These are phyloP conservation scores for Citrus unshiu DNA, from an alignment of 345 rosid species.

Conservation along the genomic window DNA sequence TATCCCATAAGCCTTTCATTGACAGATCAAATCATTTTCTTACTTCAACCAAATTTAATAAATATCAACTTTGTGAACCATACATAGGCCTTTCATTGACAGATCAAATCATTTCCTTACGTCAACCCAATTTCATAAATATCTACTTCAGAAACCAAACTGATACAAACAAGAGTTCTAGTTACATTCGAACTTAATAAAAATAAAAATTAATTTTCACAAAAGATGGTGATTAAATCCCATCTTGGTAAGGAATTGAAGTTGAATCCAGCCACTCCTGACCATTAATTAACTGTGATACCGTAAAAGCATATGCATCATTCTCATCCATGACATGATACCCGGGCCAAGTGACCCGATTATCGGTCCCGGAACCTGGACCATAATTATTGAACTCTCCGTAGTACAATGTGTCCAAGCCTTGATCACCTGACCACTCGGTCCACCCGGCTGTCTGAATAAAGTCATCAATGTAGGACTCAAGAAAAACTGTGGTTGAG, in stretches of 20 bases:
- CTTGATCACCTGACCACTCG: constrained; percentile 44
- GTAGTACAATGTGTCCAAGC: constrained; percentile 54
- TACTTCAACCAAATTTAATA: not conserved
- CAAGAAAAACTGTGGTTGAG: constrained; percentile 57
- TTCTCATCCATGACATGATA: constrained; percentile 61
- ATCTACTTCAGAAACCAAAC: too few relatives aligned
- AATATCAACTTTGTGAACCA: not conserved
- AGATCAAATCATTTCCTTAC: not conserved
- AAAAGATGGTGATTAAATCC: constrained; percentile 30
- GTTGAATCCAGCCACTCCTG: constrained; percentile 80
- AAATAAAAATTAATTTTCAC: not conserved
- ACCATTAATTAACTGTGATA: constrained; percentile 62
- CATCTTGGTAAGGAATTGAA: constrained; percentile 68
- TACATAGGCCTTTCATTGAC: too few relatives aligned
- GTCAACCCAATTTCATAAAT: not conserved
- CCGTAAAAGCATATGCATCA: constrained; percentile 63
- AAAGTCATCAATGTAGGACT: constrained; percentile 64
- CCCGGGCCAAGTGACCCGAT: constrained; percentile 71
- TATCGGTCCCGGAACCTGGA: constrained; percentile 57
- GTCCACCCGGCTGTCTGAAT: constrained; percentile 69
- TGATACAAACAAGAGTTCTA: not conserved
- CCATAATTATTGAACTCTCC: constrained; percentile 83
- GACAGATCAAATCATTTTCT: not conserved
- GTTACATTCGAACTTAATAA: not conserved
- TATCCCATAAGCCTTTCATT: not conserved